Percentiles rank a stretch among this genome's conserved stretches.
Evolutionary conservation across 2,329 filamentous ascomycete species (phyloP).

Genomic region (Phialophora expanda): DNA sequence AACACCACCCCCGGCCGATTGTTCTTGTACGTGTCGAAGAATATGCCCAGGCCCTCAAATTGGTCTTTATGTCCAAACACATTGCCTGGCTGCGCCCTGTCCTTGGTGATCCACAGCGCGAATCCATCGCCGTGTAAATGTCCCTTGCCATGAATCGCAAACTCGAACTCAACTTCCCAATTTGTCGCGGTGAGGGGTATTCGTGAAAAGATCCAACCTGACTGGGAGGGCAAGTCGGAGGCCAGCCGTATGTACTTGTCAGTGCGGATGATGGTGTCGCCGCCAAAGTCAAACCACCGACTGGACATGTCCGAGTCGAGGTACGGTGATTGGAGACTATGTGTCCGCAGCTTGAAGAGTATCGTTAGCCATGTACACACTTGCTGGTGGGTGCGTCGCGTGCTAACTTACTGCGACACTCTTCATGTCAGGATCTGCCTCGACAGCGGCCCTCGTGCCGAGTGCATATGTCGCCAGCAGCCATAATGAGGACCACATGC

Average conservation of each 20-base stretch:
- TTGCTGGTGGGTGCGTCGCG: slow-evolving; percentile 18
- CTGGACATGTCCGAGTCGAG: slow-evolving; percentile 98
- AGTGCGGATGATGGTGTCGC: slow-evolving; percentile 81
- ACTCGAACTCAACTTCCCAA: slow-evolving; percentile 97
- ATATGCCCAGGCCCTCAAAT: slow-evolving; percentile 93
- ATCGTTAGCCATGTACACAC: not conserved
- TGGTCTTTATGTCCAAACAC: slow-evolving; percentile 88
- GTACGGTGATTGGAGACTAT: slow-evolving; percentile 85
- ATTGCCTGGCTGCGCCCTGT: slow-evolving; percentile 76
- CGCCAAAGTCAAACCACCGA: slow-evolving; percentile 98
- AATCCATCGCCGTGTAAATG: slow-evolving; percentile 95
- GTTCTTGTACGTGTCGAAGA: slow-evolving; percentile 99
- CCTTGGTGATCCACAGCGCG: slow-evolving; percentile 96
- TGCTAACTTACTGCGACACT: slow-evolving; percentile 68
- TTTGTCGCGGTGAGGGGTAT: slow-evolving; percentile 96
- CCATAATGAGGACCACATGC: slow-evolving; percentile 32
- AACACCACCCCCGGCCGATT: slow-evolving; percentile 94
- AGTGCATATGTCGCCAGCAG: slow-evolving; percentile 46
- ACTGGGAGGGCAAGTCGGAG: slow-evolving; percentile 85
- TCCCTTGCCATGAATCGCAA: slow-evolving; percentile 87
- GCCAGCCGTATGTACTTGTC: slow-evolving; percentile 88
- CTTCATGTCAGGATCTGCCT: slow-evolving; percentile 62
- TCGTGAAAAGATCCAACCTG: slow-evolving; percentile 91
- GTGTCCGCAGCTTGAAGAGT: slow-evolving; percentile 73
- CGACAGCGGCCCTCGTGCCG: slow-evolving; percentile 50